Evolutionary conservation across 768 basidiomycete genomes (phyloP), one percentile per base, ranked within the genome.

Genomic region (Mycena vitilis): DNA sequence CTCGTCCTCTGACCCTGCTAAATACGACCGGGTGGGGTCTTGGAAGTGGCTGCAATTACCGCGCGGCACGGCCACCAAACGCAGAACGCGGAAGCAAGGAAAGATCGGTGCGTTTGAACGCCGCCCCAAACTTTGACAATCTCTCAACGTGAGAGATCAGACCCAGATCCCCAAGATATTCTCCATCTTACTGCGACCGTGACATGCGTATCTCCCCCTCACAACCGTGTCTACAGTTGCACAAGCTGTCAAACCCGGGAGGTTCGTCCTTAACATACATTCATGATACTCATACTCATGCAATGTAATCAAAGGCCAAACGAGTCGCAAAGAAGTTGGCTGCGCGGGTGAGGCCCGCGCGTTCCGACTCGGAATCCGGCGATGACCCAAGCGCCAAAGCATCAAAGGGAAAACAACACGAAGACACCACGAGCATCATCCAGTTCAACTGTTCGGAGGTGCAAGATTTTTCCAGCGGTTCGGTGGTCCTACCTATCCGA

Each of bases 371-470:
- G 9, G 92, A 94, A 42, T 88, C 89, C 5, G 82, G 81, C 25
- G 90, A 90, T 65, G 87, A 89, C 44, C 30, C 56, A 64, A 76
- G 79, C 34, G 73, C 76, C 36, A 69, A 77, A 47, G 79, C 79
- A 57, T 78, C 81, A 54, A 88, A 87, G 73, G 84, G 80, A 44
- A 79, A 79, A 66, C 79, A 81, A 38, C 84, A 83, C 42, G 91
- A 92, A 80, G 92, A 92, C 72, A 89, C 89, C 5, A 89, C 88
- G 23, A 91, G 91, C 74, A 96, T 99, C 74, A 91, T 99, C 55
- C 92, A 99, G 68, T 99, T 99, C 82, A 99, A 99, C 75, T 97
- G 96, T 71, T 86, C 94, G 0, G 94, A 96, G 71, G 85, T 94
- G 49, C 87, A 98, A 54, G 95, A 96, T 75, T 95, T 99, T 77